phyloP scores from a whole-genome alignment of 2,329 filamentous ascomycete genomes.

The Shiraia sp. region DNA sequence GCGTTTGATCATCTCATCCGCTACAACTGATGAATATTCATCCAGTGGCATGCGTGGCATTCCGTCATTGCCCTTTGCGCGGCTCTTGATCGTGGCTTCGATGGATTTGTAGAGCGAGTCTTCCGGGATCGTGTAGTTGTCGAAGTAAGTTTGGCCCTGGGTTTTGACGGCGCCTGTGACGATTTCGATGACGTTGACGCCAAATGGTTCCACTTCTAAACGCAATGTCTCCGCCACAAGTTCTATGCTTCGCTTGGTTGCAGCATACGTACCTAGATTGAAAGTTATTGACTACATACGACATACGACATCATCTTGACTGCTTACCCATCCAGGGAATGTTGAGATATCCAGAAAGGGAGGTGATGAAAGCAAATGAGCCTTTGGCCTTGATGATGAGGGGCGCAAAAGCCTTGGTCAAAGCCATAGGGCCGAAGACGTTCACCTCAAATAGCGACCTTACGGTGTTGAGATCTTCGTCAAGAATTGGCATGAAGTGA shows the following conservation, averaged over 20 bases:
- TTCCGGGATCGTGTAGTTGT: constrained; percentile 1
- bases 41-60: constrained; percentile 1
- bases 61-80: constrained; percentile 10
- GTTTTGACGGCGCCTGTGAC: constrained; percentile 15
- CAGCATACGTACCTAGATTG: constrained; percentile 23
- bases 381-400: constrained; percentile 11
- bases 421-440: constrained; percentile 41
- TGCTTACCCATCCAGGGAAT: neutral
- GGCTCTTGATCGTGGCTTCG: constrained; percentile 4
- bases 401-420: constrained; percentile 45
- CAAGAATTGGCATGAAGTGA: constrained; percentile 39
- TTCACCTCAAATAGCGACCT: constrained; percentile 37
- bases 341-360: constrained; percentile 3
- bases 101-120: constrained; percentile 13
- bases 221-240: constrained; percentile 23
- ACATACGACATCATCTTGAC: neutral
- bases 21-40: constrained; percentile 9
- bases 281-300: neutral
- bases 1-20: constrained; percentile 7
- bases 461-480: constrained; percentile 4
- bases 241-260: constrained; percentile 41
- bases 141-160: constrained; percentile 9
- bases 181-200: constrained; percentile 13
- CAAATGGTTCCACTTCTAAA: constrained; percentile 18
- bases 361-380: constrained; percentile 1